Evolutionary conservation across 805 yeast species (phyloP).

Genomic region (Metschnikowia aberdeeniae): DNA sequence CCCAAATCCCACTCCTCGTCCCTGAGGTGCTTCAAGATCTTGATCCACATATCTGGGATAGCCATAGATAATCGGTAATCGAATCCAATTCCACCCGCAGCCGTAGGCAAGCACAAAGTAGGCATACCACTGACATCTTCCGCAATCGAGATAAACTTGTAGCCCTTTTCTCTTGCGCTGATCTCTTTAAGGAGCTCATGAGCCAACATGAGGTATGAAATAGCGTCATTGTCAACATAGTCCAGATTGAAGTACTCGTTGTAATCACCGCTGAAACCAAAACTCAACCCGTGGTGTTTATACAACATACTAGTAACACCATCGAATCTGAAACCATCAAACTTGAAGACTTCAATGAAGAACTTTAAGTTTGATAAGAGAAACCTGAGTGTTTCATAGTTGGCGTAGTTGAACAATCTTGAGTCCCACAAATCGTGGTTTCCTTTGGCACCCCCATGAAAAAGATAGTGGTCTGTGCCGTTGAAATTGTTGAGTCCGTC

Average conservation of each 20-base stretch:
- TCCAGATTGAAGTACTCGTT: conserved; percentile 80
- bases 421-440: conserved; percentile 93
- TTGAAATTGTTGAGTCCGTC: conserved; percentile 93
- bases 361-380: conserved; percentile 78
- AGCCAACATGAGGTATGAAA: conserved; percentile 86
- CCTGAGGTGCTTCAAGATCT: conserved; percentile 70
- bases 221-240: conserved; percentile 82
- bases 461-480: conserved; percentile 92
- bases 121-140: conserved; percentile 99
- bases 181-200: conserved; percentile 65
- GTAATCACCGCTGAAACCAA: conserved; percentile 87
- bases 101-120: conserved; percentile 74
- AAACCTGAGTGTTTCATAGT: conserved; percentile 86
- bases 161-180: conserved; percentile 31
- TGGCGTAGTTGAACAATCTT: conserved; percentile 87
- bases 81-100: conserved; percentile 85
- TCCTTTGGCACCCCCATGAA: conserved; percentile 90
- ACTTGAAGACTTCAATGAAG: conserved; percentile 75
- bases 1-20: conserved; percentile 95
- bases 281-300: conserved; percentile 87
- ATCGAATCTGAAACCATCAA: conserved; percentile 95
- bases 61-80: conserved; percentile 96
- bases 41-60: conserved; percentile 98
- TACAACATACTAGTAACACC: conserved; percentile 95
- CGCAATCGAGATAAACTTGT: conserved; percentile 71